These are phyloP conservation scores for Geotrichum restrictum DNA, from an alignment of 1,139 yeast genomes.

Conservation along the genomic window DNA sequence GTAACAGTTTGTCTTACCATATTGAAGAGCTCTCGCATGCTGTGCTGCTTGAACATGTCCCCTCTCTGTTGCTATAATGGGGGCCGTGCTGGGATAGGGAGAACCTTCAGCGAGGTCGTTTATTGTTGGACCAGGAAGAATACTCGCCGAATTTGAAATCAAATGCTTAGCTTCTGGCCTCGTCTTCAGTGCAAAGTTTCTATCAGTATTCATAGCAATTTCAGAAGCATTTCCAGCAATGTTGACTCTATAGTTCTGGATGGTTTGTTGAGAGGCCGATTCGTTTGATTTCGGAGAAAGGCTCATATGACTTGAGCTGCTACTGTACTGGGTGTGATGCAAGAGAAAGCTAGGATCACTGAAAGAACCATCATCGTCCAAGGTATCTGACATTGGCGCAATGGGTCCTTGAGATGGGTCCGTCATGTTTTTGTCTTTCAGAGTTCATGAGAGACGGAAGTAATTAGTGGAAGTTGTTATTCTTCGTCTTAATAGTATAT, in stretches of 20 bases:
- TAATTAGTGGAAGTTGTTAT: no score
- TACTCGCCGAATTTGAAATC: slow-evolving; percentile 4
- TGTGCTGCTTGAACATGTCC: neutral
- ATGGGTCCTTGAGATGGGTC: no score
- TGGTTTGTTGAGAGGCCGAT: neutral
- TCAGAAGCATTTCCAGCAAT: neutral
- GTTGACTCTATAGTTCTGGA: neutral
- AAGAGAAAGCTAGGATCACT: neutral
- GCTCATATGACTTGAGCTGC: neutral
- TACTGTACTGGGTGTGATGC: neutral
- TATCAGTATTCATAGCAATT: neutral
- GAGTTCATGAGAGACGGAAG: no score
- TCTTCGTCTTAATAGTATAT: no score
- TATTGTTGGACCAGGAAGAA: neutral
- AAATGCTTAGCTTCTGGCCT: neutral
- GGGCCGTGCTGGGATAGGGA: neutral
- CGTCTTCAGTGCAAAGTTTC: neutral
- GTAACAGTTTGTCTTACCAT: no score
- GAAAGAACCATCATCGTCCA: neutral
- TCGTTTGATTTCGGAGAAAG: neutral
- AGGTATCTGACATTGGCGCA: no score
- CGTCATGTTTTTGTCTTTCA: no score
- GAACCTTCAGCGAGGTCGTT: neutral
- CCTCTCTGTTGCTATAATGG: neutral
- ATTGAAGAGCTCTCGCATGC: no score